These are phyloP conservation scores for Xylariaceae sp. DNA, from an alignment of 2,329 filamentous ascomycete species.

Conservation along the genomic window DNA sequence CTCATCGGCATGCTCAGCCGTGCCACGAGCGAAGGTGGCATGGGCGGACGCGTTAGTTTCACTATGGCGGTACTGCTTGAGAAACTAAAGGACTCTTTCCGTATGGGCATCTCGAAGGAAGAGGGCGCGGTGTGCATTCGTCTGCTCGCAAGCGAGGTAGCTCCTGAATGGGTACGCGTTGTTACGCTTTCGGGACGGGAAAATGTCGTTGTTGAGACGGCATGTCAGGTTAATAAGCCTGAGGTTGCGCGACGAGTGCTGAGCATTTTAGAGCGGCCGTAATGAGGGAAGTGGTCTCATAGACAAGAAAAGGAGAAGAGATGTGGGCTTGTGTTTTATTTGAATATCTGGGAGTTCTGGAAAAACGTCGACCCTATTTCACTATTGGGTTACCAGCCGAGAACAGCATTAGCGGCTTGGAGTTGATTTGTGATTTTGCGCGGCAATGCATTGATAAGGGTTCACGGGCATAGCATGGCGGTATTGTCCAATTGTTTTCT, in stretches of 20 bases:
- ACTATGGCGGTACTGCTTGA: conserved; percentile 67
- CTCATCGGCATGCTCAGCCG: conserved; percentile 71
- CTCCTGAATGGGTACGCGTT: conserved; percentile 62
- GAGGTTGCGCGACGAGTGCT: conserved; percentile 42
- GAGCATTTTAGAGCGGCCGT: conserved; percentile 27
- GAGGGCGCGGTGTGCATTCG: conserved; percentile 58
- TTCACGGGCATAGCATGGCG: conserved; percentile 5
- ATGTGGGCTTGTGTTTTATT: not conserved
- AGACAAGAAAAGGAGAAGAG: not conserved
- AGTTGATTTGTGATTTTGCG: not conserved
- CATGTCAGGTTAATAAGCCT: conserved; percentile 42
- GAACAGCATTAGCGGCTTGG: conserved; percentile 2
- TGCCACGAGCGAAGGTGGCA: conserved; percentile 46
- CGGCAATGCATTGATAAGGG: conserved; percentile 2
- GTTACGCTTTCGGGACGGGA: conserved; percentile 59
- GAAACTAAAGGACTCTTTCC: conserved; percentile 71
- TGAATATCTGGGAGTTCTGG: not conserved
- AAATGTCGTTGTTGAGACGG: conserved; percentile 61
- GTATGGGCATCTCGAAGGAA: conserved; percentile 58
- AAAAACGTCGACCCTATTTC: too few relatives aligned
- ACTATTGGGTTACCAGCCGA: too few relatives aligned
- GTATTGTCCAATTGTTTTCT: not conserved
- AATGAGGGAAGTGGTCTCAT: not conserved
- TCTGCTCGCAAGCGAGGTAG: conserved; percentile 59
- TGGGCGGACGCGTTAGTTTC: conserved; percentile 66